These are phyloP conservation scores for Incumbomyces lentus DNA, from an alignment of 2,329 filamentous ascomycete genomes.

Conservation along the genomic window DNA sequence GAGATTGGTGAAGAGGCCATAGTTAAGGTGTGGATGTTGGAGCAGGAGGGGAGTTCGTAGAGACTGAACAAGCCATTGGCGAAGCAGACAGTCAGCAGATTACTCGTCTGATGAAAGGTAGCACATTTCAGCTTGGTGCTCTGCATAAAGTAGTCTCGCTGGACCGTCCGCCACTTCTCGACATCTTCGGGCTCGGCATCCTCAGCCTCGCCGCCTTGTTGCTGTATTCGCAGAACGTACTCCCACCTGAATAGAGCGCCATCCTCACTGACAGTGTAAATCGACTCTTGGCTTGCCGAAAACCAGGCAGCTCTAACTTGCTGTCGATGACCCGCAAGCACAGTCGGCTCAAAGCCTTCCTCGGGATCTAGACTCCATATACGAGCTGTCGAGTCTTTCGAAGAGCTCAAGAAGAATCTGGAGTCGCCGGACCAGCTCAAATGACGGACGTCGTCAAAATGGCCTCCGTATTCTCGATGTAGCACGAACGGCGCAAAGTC, in stretches of 20 bases:
- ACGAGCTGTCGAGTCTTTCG: constrained; percentile 81
- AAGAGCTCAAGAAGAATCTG: constrained; percentile 83
- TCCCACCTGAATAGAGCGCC: constrained; percentile 94
- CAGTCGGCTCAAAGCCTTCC: constrained; percentile 80
- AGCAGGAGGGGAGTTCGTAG: constrained; percentile 93
- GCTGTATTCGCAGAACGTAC: constrained; percentile 55
- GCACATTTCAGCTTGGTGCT: constrained; percentile 79
- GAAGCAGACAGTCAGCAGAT: constrained; percentile 92
- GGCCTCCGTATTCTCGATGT: constrained; percentile 74
- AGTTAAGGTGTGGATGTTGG: constrained; percentile 78
- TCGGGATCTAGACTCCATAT: constrained; percentile 91
- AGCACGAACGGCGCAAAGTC: constrained; percentile 92
- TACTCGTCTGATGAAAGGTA: constrained; percentile 75
- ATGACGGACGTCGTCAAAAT: constrained; percentile 76
- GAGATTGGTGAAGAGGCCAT: constrained; percentile 97
- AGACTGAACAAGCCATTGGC: constrained; percentile 88
- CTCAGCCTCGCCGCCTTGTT: constrained; percentile 49
- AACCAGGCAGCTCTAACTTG: constrained; percentile 94
- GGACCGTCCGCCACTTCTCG: constrained; percentile 80
- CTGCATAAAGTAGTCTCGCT: constrained; percentile 89
- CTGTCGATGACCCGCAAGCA: constrained; percentile 82
- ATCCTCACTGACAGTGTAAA: constrained; percentile 94
- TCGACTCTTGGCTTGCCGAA: constrained; percentile 83
- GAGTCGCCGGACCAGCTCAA: constrained; percentile 96
- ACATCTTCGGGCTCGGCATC: constrained; percentile 53